Evolutionary conservation across 306 rosid species (phyloP), one percentile per base, ranked within the genome.

Genomic region (Prunus mume): DNA sequence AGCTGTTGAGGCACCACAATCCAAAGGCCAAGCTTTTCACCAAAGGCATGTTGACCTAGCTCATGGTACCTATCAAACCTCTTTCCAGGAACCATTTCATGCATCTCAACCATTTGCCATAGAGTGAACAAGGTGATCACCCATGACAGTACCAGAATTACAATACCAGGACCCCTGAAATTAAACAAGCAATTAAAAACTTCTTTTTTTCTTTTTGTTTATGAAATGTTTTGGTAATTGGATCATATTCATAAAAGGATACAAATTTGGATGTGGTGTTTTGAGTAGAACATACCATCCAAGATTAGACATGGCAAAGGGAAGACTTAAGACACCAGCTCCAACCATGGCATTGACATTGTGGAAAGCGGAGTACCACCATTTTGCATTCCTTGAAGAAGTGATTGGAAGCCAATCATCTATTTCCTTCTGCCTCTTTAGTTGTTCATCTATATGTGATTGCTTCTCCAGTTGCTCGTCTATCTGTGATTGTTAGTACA

Each of bases 351-450:
- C 91, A 57, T 95, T 90, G 62, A 92, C 84, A 77, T 92, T 90
- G 91, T 90, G 97, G 80, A 92, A 90, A 41, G 97, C 91, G 1
- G 97, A 76, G 84, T 92, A 86, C 96, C 97, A 92, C 96, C 97
- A 92, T 73, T 90, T 92, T 84, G 90, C 97, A 75, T 88, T 88
- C 61, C 96, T 87, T 32, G 96, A 85, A 0, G 96, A 85, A 24
- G 96, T 90, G 32, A 92, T 90, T 47, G 93, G 96, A 70, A 92
- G 97, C 90, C 97, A 92, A 5, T 78, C 93, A 55, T 88, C 84
- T 45, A 92, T 82, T 32, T 72, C 85, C 86, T 85, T 92, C 67
- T 88, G 83, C 69, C 56, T 78, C 65, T 43, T 73, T 30, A 19
- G 0, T 9, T 66, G 66, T 63, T 63, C 84, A 3, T 75, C 88